phyloP scores from a whole-genome alignment of 768 basidiomycete species.

The Suillus tomentosus region DNA sequence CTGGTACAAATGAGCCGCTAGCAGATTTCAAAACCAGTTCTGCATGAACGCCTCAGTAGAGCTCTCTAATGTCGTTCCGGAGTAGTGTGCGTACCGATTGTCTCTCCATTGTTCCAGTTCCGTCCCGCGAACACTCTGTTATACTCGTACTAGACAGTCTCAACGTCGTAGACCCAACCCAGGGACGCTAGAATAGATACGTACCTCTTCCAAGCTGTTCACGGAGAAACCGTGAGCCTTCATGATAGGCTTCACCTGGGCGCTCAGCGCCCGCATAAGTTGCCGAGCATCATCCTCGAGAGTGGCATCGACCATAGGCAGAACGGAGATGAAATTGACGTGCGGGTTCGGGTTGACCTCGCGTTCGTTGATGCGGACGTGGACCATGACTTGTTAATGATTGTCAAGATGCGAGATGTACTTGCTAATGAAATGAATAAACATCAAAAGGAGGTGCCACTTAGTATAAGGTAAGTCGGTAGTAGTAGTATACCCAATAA shows the following conservation, averaged over 20 bases:
- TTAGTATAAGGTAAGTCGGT: not conserved
- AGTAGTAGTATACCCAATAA: too few relatives aligned
- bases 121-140: slow-evolving; percentile 79
- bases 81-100: slow-evolving; percentile 53
- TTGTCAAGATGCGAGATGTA: not conserved
- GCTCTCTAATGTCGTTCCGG: not conserved
- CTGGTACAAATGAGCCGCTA: slow-evolving; percentile 61
- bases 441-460: slow-evolving; percentile 13
- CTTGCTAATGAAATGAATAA: not conserved
- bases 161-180: not conserved
- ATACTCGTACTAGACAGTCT: slow-evolving; percentile 62
- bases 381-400: slow-evolving; percentile 56
- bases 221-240: slow-evolving; percentile 73
- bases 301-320: slow-evolving; percentile 44
- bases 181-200: slow-evolving; percentile 8
- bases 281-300: slow-evolving; percentile 68
- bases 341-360: slow-evolving; percentile 74
- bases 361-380: slow-evolving; percentile 66
- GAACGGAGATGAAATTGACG: slow-evolving; percentile 72
- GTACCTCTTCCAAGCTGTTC: slow-evolving; percentile 82
- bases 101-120: slow-evolving; percentile 86
- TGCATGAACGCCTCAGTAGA: slow-evolving; percentile 28
- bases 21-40: slow-evolving; percentile 74
- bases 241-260: slow-evolving; percentile 84
- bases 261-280: slow-evolving; percentile 75